phyloP scores from a whole-genome alignment of 192 early-diverging fungal genomes.

The Chytriomyces confervae region DNA sequence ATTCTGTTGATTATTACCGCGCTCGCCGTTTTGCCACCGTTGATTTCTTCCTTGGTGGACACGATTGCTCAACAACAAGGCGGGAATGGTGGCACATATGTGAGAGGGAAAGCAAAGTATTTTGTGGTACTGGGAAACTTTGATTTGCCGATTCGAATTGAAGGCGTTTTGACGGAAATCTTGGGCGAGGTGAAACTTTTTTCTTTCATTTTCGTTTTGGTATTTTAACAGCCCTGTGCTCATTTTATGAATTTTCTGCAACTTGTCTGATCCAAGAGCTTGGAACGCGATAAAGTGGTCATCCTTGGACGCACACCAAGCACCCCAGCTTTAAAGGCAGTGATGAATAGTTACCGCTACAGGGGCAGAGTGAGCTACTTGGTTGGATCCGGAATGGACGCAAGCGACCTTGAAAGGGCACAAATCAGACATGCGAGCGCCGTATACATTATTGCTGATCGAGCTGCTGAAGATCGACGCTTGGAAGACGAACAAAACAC shows the following conservation, averaged over 20 bases:
- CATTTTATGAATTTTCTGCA: not conserved
- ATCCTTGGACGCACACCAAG: conserved; percentile 39
- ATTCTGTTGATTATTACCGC: conserved; percentile 65
- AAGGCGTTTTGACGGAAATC: conserved; percentile 39
- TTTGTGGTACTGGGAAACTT: conserved; percentile 48
- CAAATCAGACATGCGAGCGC: conserved; percentile 44
- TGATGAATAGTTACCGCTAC: conserved; percentile 33
- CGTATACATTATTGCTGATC: conserved; percentile 51
- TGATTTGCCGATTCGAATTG: not conserved
- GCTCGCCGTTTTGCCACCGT: conserved; percentile 63
- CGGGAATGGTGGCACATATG: conserved; percentile 38
- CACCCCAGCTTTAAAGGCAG: conserved; percentile 25
- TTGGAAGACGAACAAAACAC: conserved; percentile 75
- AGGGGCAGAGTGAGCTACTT: conserved; percentile 45
- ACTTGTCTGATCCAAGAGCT: not conserved
- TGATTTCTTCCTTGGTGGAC: conserved; percentile 43
- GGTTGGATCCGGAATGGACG: conserved; percentile 46
- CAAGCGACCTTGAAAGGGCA: conserved; percentile 42
- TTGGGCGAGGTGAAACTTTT: conserved; percentile 23
- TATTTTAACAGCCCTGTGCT: not conserved
- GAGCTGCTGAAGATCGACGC: conserved; percentile 50
- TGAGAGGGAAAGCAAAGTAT: conserved; percentile 33
- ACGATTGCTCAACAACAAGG: conserved; percentile 31
- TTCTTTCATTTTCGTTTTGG: not conserved
- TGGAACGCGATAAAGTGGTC: conserved; percentile 32